Conservation (phyloP, 768 basidiomycete species). For the Russula sp. region DNA sequence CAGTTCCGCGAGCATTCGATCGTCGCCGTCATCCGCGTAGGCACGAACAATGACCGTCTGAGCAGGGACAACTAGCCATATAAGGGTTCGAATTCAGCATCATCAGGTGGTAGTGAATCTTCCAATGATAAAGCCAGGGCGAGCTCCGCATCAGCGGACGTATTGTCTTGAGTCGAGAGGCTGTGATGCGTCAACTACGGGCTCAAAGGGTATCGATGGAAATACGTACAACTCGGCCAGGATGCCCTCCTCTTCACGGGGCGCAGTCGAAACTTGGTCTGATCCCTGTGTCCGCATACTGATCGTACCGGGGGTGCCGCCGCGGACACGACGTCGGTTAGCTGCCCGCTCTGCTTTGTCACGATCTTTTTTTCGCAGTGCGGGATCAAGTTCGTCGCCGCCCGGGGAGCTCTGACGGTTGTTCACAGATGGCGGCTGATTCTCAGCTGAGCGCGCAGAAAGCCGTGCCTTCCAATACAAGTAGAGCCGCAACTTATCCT, state of each 20-base stretch:
- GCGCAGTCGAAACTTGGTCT: slow-evolving; percentile 3
- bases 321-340: slow-evolving; percentile 71
- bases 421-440: slow-evolving; percentile 34
- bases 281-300: slow-evolving; percentile 17
- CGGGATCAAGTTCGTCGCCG: slow-evolving; percentile 57
- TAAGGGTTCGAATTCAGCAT: slow-evolving; percentile 61
- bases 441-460: slow-evolving; percentile 40
- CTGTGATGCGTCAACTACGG: slow-evolving; percentile 9
- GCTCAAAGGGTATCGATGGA: background rate
- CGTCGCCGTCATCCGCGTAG: slow-evolving; percentile 92
- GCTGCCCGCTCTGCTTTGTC: slow-evolving; percentile 56
- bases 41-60: slow-evolving; percentile 82
- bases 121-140: slow-evolving; percentile 32
- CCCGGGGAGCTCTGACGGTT: slow-evolving; percentile 29
- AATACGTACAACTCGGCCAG: slow-evolving; percentile 39
- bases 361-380: slow-evolving; percentile 72
- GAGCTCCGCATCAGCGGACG: slow-evolving; percentile 41
- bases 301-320: slow-evolving; percentile 50
- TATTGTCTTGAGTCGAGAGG: slow-evolving; percentile 23
- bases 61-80: slow-evolving; percentile 74
- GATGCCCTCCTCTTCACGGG: slow-evolving; percentile 38
- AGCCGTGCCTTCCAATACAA: slow-evolving; percentile 76
- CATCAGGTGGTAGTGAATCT: slow-evolving; percentile 25
- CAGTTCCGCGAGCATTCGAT: slow-evolving; percentile 80
- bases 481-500: slow-evolving; percentile 65